A percentile compares a stretch with the other conserved stretches of the same genome.
phyloP scores from a whole-genome alignment of 148 eudicot species.

The Fagopyrum esculentum region DNA sequence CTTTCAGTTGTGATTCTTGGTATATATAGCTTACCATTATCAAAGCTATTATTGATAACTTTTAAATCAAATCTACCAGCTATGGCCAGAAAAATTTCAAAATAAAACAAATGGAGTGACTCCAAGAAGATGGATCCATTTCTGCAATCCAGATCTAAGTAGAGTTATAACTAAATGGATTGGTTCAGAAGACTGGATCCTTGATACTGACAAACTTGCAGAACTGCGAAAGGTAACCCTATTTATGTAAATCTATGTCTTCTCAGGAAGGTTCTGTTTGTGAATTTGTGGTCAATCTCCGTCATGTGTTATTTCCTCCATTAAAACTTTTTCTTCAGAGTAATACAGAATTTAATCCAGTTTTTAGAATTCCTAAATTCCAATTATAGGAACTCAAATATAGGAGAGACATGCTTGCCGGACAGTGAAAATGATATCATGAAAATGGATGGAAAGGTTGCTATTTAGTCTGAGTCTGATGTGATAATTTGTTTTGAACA shows the following conservation, averaged over 20 bases:
- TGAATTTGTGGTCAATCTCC: slow-evolving; percentile 2
- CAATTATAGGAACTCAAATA: slow-evolving; percentile 1
- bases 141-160: slow-evolving; percentile 87
- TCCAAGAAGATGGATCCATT: slow-evolving; percentile 89
- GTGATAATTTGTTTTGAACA: not conserved
- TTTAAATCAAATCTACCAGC: slow-evolving; percentile 29
- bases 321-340: not conserved
- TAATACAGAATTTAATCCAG: not conserved
- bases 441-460: not conserved
- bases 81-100: slow-evolving; percentile 97
- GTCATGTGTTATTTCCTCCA: not conserved
- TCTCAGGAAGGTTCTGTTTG: not conserved
- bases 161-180: slow-evolving; percentile 74
- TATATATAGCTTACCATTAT: slow-evolving; percentile 1
- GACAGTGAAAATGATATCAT: not conserved
- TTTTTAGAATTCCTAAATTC: not conserved
- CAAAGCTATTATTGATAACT: not conserved
- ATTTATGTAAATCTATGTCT: not conserved
- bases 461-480: not conserved
- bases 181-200: slow-evolving; percentile 84
- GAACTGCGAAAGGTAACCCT: slow-evolving; percentile 53
- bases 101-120: slow-evolving; percentile 98
- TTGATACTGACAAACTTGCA: slow-evolving; percentile 73
- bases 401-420: not conserved
- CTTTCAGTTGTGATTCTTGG: not conserved